These are phyloP conservation scores for Sordaria brevicollis DNA, from an alignment of 495 filamentous ascomycete species.

Conservation along the genomic window DNA sequence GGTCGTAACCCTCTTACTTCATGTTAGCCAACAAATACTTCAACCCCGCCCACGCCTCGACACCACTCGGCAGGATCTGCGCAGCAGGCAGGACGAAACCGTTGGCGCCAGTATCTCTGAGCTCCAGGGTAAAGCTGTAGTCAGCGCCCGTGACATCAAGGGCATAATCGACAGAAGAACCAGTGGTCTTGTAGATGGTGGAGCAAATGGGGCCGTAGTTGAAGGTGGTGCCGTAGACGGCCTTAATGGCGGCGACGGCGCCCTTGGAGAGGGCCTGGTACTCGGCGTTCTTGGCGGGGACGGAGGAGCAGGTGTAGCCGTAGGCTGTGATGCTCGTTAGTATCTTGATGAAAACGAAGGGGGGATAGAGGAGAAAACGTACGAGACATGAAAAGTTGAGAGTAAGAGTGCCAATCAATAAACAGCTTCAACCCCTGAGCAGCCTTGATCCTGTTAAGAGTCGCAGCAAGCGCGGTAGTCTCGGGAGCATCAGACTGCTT, in stretches of 20 bases:
- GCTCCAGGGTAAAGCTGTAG: conserved; percentile 47
- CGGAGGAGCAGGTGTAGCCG: conserved; percentile 27
- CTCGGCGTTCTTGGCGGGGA: conserved; percentile 34
- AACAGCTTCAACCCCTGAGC: conserved; percentile 44
- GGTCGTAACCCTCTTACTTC: background rate
- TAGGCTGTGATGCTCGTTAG: conserved; percentile 14
- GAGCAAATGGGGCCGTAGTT: conserved; percentile 45
- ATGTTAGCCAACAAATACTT: conserved; percentile 42
- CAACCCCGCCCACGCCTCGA: conserved; percentile 47
- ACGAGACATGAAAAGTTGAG: conserved; percentile 37
- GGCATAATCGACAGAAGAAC: conserved; percentile 44
- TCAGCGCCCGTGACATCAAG: conserved; percentile 40
- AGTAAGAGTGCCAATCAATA: conserved; percentile 53
- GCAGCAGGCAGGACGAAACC: conserved; percentile 49
- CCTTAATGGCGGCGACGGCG: conserved; percentile 31
- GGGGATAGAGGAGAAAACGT: conserved; percentile 3
- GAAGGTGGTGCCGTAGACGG: conserved; percentile 37
- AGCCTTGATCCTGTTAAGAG: conserved; percentile 26
- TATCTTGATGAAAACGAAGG: conserved; percentile 11
- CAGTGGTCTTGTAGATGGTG: conserved; percentile 50
- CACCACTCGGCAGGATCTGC: conserved; percentile 41
- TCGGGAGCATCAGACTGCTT: conserved; percentile 40
- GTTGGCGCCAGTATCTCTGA: conserved; percentile 28
- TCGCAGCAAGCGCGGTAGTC: conserved; percentile 31
- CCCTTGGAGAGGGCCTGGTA: conserved; percentile 32